phyloP scores from a whole-genome alignment of 2,329 filamentous ascomycete species.

The Coniochaeta pulveracea region DNA sequence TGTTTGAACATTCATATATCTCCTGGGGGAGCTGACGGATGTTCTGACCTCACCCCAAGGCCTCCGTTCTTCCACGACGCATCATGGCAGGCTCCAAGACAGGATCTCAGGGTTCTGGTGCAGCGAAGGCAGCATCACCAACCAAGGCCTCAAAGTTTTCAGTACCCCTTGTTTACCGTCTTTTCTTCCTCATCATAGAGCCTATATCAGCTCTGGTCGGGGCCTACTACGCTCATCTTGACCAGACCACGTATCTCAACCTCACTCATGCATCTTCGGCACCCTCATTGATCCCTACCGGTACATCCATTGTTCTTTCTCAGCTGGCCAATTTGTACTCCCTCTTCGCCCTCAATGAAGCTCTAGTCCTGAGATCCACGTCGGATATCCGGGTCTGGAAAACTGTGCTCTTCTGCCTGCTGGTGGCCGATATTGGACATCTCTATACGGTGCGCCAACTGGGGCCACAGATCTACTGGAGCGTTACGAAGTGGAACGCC shows the following conservation, averaged over 20 bases:
- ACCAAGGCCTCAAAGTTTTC: slow-evolving; percentile 20
- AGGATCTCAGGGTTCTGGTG: no score
- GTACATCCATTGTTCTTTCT: slow-evolving; percentile 55
- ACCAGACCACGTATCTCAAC: slow-evolving; percentile 45
- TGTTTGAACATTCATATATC: no score
- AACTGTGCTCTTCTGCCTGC: slow-evolving; percentile 51
- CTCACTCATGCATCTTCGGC: slow-evolving; percentile 49
- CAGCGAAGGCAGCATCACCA: not conserved
- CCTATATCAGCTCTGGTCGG: slow-evolving; percentile 40
- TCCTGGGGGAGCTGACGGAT: no score
- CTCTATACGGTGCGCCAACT: slow-evolving; percentile 52
- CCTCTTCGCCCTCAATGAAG: slow-evolving; percentile 67
- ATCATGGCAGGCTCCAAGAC: not conserved
- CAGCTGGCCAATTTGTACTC: slow-evolving; percentile 73
- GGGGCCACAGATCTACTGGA: slow-evolving; percentile 53
- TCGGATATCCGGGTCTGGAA: slow-evolving; percentile 59
- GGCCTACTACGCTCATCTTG: slow-evolving; percentile 39
- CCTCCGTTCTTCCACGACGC: not conserved
- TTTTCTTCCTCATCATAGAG: slow-evolving; percentile 70
- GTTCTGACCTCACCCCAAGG: no score
- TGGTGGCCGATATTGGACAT: slow-evolving; percentile 69
- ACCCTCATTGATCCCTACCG: slow-evolving; percentile 37
- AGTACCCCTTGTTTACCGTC: slow-evolving; percentile 51
- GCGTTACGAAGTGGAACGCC: slow-evolving; percentile 49
- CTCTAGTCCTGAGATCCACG: slow-evolving; percentile 60